These are phyloP conservation scores for Apostasia ramifera DNA, from an alignment of 106 monocot genomes.

Conservation along the genomic window DNA sequence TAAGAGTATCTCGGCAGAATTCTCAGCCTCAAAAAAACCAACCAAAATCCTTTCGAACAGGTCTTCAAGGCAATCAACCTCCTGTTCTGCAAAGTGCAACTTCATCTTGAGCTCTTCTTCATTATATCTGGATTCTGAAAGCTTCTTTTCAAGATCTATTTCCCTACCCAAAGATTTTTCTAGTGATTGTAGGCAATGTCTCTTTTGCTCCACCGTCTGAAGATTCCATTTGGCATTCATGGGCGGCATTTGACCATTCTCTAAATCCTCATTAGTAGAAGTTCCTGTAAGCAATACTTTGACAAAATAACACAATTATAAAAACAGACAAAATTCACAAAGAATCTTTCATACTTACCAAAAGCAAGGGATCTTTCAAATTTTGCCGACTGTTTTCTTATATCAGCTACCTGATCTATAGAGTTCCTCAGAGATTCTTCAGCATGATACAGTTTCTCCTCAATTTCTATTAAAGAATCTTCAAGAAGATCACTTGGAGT, in stretches of 20 bases:
- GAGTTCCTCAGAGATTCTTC: conserved; percentile 45
- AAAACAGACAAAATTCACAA: conserved; percentile 14
- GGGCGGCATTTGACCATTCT: conserved; percentile 24
- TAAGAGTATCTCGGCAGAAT: conserved; percentile 40
- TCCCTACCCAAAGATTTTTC: conserved; percentile 91
- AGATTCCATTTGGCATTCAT: conserved; percentile 27
- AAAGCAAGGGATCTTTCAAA: conserved; percentile 40
- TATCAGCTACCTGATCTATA: conserved; percentile 47
- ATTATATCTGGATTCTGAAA: conserved; percentile 39
- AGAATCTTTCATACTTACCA: conserved; percentile 27
- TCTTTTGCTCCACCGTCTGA: conserved; percentile 50
- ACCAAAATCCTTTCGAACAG: conserved; percentile 33
- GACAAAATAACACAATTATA: conserved; percentile 3
- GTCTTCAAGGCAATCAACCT: conserved; percentile 46
- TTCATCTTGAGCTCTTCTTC: conserved; percentile 66
- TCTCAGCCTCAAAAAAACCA: conserved; percentile 62
- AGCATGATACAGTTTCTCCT: conserved; percentile 40
- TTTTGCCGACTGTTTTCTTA: conserved; percentile 38
- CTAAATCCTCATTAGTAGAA: conserved; percentile 20
- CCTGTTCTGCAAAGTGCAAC: conserved; percentile 33
- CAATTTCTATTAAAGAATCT: conserved; percentile 23
- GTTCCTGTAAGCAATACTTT: conserved; percentile 31
- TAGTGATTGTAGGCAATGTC: conserved; percentile 58
- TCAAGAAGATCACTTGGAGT: conserved; percentile 6
- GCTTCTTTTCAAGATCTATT: conserved; percentile 74